Base-by-base conservation (phyloP, 176 grass and related monocot species). In the Ampelocalamus luodianensis region DNA sequence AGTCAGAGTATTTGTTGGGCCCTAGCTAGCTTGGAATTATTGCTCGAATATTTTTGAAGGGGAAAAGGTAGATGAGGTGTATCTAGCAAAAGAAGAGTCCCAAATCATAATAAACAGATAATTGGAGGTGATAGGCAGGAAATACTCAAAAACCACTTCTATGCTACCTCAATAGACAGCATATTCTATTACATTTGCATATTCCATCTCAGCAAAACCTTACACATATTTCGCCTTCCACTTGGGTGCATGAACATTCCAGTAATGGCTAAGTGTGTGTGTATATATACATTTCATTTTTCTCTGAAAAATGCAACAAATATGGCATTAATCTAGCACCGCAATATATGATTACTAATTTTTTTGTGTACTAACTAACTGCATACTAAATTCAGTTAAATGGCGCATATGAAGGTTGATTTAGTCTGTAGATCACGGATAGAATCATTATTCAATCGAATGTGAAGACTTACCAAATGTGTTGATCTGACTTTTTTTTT, bases 131-230 rank as follows among this genome's bases (percentile, higher is more conserved):
- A 3, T 44, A 43, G 65, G 16, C 8, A 15, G 42, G 56, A 80
- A 43, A 40, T 18, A 54, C 34, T 16, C 16, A 1, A 6, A 20
- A 64, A 51, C 18, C 4, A 51, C 18, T 14, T 32, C 44, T 79
- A 80, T 79, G 56, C 43, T 80, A 73, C 15, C 36, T 37, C 37
- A 45, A 45, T 80, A 80, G 85, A 66, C 77, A 80, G 77, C 78
- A 80, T 87, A 87, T 87, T 79, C 85, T 74, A 17, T 54, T 72
- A 72, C n/a, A 63, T 72, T 66, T 66, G 85, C 34, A 79, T 80
- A 86, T 80, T 86, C 68, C 23, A 29, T 29, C 29, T 10, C n/a
- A 32, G 34, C 67, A 80, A 44, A 73, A 80, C 32, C 44, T 64
- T 64, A n/a, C 15, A 72, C 34, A 80, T 43, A 73, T 65, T 85